Conservation (phyloP, 75 land plant genomes). For the Sequoia sempervirens region DNA sequence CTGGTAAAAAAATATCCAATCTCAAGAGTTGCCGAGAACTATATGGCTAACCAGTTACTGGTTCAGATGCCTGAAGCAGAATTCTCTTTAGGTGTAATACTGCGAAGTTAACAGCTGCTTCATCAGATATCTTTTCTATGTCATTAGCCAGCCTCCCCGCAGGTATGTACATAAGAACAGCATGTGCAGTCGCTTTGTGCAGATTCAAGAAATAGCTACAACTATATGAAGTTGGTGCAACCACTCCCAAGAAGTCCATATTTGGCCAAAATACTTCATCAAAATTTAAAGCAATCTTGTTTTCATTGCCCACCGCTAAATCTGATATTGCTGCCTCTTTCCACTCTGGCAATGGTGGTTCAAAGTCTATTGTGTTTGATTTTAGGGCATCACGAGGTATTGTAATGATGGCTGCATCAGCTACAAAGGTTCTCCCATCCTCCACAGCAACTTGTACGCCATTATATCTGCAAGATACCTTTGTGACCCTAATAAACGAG, state of each 20-base stretch:
- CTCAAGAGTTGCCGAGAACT: background rate
- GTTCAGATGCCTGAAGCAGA: conserved; percentile 36
- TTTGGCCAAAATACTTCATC: conserved; percentile 53
- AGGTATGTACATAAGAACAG: conserved; percentile 55
- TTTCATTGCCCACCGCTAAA: conserved; percentile 49
- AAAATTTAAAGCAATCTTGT: conserved; percentile 51
- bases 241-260: conserved; percentile 56
- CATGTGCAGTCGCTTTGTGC: conserved; percentile 56
- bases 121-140: conserved; percentile 44
- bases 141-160: conserved; percentile 52
- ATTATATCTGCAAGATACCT: conserved; percentile 13
- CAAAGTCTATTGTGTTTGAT: conserved; percentile 37
- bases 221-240: conserved; percentile 49
- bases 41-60: conserved; percentile 26
- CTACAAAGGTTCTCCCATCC: conserved; percentile 30
- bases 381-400: conserved; percentile 44
- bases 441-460: conserved; percentile 35
- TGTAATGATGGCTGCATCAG: conserved; percentile 48
- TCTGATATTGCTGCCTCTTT: conserved; percentile 43
- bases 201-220: conserved; percentile 59
- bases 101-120: conserved; percentile 36
- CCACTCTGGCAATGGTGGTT: conserved; percentile 52
- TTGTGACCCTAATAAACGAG: conserved; percentile 32
- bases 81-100: conserved; percentile 38
- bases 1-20: no score